phyloP scores from a whole-genome alignment of 306 rosid genomes.

The Prunus campanulata region DNA sequence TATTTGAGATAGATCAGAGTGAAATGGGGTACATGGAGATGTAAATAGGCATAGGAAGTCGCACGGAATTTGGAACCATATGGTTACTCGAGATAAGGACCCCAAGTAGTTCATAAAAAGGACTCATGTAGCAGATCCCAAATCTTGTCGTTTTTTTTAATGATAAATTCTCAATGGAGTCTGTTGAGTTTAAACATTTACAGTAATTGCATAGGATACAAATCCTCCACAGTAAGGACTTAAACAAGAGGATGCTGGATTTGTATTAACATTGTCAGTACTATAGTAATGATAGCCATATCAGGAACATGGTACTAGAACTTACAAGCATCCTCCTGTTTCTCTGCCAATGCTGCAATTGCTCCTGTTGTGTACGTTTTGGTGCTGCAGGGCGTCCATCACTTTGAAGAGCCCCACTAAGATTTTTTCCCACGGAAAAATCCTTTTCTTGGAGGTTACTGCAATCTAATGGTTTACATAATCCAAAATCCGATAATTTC shows the following conservation, averaged over 20 bases:
- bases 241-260: conserved; percentile 8
- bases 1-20: not conserved
- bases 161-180: not conserved
- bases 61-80: not conserved
- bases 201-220: not conserved
- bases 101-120: too few relatives aligned
- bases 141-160: not conserved
- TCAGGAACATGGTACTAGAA: conserved; percentile 24
- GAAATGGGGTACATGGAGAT: not conserved
- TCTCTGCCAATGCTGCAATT: conserved; percentile 97
- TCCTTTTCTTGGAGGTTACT: conserved; percentile 95
- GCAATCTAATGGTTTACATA: conserved; percentile 96
- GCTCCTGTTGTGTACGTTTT: conserved; percentile 96
- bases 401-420: conserved; percentile 91
- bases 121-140: too few relatives aligned
- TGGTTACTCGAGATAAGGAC: not conserved
- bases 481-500: conserved; percentile 96
- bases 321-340: conserved; percentile 99
- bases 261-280: conserved; percentile 17
- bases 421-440: conserved; percentile 70
- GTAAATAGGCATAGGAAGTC: not conserved
- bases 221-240: not conserved
- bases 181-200: not conserved
- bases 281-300: conserved; percentile 11
- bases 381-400: conserved; percentile 89